Percentiles rank a stretch among this genome's conserved stretches.
phyloP scores from a whole-genome alignment of 805 yeast genomes.

The Saturnispora saitoi region DNA sequence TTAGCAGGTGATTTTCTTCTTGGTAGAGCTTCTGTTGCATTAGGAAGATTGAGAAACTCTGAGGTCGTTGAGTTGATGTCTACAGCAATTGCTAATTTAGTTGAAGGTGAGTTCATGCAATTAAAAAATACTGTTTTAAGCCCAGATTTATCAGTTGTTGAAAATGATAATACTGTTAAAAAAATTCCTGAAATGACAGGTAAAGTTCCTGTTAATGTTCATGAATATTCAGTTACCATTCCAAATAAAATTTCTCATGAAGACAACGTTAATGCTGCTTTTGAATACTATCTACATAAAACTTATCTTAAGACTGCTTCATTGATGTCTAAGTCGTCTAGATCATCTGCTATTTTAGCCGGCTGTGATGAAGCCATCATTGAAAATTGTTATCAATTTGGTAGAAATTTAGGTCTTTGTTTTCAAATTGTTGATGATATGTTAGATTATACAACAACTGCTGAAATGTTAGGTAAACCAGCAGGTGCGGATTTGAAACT shows the following conservation, averaged over 20 bases:
- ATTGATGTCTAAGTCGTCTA: slow-evolving; percentile 83
- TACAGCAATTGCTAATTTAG: slow-evolving; percentile 91
- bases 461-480: slow-evolving; percentile 83
- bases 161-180: slow-evolving; percentile 37
- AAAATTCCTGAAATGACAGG: slow-evolving; percentile 52
- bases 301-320: slow-evolving; percentile 94
- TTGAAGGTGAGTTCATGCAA: slow-evolving; percentile 99
- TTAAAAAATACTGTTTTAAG: slow-evolving; percentile 81
- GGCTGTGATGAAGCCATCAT: slow-evolving; percentile 72
- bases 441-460: slow-evolving; percentile 88
- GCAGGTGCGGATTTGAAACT: slow-evolving; percentile 90
- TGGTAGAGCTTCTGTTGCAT: slow-evolving; percentile 94
- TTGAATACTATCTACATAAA: slow-evolving; percentile 90
- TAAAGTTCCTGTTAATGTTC: slow-evolving; percentile 49
- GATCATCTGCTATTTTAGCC: slow-evolving; percentile 88
- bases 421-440: slow-evolving; percentile 95
- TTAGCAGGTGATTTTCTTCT: slow-evolving; percentile 92
- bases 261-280: slow-evolving; percentile 74
- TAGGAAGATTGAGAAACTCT: slow-evolving; percentile 88
- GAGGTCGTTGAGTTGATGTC: slow-evolving; percentile 94
- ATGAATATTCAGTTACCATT: slow-evolving; percentile 42
- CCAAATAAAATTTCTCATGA: slow-evolving; percentile 39
- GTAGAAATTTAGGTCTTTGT: slow-evolving; percentile 87
- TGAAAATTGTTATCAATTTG: slow-evolving; percentile 83
- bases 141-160: slow-evolving; percentile 35